Evolutionary conservation across 2,329 filamentous ascomycete species (phyloP).

Genomic region (Orbilia quercus): DNA sequence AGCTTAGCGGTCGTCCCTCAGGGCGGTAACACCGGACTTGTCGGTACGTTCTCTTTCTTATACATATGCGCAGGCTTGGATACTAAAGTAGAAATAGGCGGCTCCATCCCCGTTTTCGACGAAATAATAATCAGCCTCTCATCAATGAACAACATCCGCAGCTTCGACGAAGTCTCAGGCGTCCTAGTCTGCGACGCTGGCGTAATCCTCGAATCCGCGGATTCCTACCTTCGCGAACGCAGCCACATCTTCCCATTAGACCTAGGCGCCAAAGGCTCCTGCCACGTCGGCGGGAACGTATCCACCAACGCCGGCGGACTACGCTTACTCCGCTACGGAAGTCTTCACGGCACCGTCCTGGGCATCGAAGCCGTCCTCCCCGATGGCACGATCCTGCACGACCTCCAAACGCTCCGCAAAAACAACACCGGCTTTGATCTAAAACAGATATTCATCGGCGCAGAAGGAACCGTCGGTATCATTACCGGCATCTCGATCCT

Average conservation of each 20-base stretch:
- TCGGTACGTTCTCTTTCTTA: constrained; percentile 68
- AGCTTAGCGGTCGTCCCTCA: constrained; percentile 94
- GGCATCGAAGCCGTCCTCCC: constrained; percentile 93
- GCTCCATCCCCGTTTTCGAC: constrained; percentile 95
- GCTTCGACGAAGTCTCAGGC: constrained; percentile 92
- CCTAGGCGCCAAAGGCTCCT: constrained; percentile 96
- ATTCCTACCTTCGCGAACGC: constrained; percentile 83
- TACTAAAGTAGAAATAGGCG: too few relatives aligned
- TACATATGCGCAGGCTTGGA: not conserved
- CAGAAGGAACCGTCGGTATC: constrained; percentile 92
- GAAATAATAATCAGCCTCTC: constrained; percentile 93
- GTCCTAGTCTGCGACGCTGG: constrained; percentile 91
- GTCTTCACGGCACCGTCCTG: constrained; percentile 89
- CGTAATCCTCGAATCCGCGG: constrained; percentile 87
- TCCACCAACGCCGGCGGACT: constrained; percentile 95
- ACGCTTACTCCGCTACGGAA: constrained; percentile 89
- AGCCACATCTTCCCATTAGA: constrained; percentile 94
- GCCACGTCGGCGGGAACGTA: constrained; percentile 95
- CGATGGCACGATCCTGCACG: constrained; percentile 90
- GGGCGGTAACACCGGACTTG: constrained; percentile 94
- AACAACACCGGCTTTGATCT: constrained; percentile 99
- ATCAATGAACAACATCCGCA: constrained; percentile 89
- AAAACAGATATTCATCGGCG: constrained; percentile 96
- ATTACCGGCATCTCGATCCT: constrained; percentile 90
- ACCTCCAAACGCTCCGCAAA: constrained; percentile 88